Base-by-base conservation (phyloP, 768 basidiomycete genomes). In the Boletales sp. region DNA sequence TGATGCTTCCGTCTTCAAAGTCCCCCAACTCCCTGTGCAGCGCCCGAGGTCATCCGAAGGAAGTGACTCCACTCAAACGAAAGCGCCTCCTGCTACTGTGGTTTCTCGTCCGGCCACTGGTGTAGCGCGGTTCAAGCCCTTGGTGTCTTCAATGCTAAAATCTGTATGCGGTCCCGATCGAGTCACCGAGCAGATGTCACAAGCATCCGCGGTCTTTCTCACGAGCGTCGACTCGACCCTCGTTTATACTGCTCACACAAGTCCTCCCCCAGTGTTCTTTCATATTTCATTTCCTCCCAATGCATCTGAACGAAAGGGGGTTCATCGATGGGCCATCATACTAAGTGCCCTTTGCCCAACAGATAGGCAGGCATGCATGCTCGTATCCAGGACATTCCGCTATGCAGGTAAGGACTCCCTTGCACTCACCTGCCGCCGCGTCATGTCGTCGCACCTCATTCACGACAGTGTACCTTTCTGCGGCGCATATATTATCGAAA, bases 401-500 rank as follows among this genome's bases (percentile, higher is more conserved):
- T 84, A 85, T 64, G 81, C 84, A 67, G 80, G 84, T 82, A 58
- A 25, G 51, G 19, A 19, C 3, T 19, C 17, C 56, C 17, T 48
- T 32, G n/a, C 12, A 8, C 43, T 36, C 51, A 30, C 19, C 58
- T 13, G n/a, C 5, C 7, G 31, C 35, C 50, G 30, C 51, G 41
- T 41, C 46, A 45, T 38, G 21, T 30, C 31, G 41, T 39, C 28
- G 15, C 37, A n/a, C 41, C 8, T 14, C 33, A 5, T 32, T 30
- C 25, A 12, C 36, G 40, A 41, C 50, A 90, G 87, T 80, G 7
- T 84, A 84, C 65, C 71, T 86, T 5, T 82, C 86, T 11, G 86
- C 87, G 0, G 58, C 62, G 12, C 65, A 74, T 46, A 75, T 77
- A 33, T 72, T 90, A 9, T 54, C 44, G 14, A 70, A 65, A 19